Evolutionary conservation across 1,139 yeast genomes (phyloP), one percentile per base, ranked within the genome.

Genomic region (Arxiozyma slooffiae): DNA sequence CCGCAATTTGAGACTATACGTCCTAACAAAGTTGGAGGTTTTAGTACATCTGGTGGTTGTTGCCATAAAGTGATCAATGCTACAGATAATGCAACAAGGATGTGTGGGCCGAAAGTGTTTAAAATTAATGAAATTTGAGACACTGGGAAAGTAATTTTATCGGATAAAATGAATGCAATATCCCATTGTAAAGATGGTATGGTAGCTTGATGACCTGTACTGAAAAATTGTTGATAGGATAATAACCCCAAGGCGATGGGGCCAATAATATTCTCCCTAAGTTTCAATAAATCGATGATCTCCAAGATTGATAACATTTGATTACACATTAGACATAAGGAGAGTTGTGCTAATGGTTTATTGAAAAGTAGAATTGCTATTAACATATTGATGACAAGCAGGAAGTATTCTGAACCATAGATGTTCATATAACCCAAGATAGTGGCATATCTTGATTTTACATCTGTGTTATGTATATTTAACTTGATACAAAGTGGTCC

Each of bases 121-220:
- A 90, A 71, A 1, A 80, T 63, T 47, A 94, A 78, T 41, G 90
- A 84, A 50, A 90, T 61, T 61, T 90, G 97, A 0, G 97, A 86
- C 53, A 89, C 73, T 11, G 97, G 97, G 69, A 87, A 85, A 1
- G 77, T 70, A 43, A 90, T 85, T 1, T 80, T 74, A 50, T 83
- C 84, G 0, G 90, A 77, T 17, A 95, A 79, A 59, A 88, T 74
- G 63, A 92, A 94, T 0, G 95, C 97, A 17, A 82, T 71, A 54
- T 94, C 97, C 99, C 99, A 94, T 64, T 89, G 97, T 47, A 94
- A 82, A 0, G 96, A 83, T 7, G 95, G 92, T 41, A 94, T 76
- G 0, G 97, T 90, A 2, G 97, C 97, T 66, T 94, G 98, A 63
- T 94, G 98, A 0, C 98, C 98, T 0, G 97, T 87, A 49, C 89